Evolutionary conservation across 2,329 filamentous ascomycete species (phyloP), one percentile per base, ranked within the genome.

Genomic region (Colletotrichum tamarilloi): DNA sequence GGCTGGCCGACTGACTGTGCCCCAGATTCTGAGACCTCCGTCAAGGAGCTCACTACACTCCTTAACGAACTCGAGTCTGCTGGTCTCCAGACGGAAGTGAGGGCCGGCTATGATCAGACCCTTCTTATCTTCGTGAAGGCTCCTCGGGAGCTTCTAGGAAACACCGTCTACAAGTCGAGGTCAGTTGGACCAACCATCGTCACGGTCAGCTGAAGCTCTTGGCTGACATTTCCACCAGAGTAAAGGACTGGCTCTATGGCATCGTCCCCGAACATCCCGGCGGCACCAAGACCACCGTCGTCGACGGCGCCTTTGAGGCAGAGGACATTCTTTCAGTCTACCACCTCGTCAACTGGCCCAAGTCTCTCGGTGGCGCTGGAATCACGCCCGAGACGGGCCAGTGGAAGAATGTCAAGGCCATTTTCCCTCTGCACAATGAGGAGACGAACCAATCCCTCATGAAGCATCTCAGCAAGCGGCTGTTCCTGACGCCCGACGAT

Each of bases 221-320:
- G 5, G 28, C 60, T 70, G 16, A 73, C 67, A 14, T 42, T 14
- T 14, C 24, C 58, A 11, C 26, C 71, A 93, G 93, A 77, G 90
- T 94, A 38, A 92, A 91, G 76, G 93, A 95, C 80, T 95, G 92
- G 92, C 86, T 95, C 26, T 90, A 93, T 79, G 92, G 92, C 56
- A 90, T 94, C 74, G 89, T 89, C 56, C 86, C 91, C 58, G 87
- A 87, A 53, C 90, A 93, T 65, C 93, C 93, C 0, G 85, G 86
- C 82, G 74, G 86, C 86, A 76, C 85, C 85, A 81, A 84, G 81
- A 67, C 87, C 88, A 78, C 89, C 84, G 30, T 87, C 86, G 65
- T 86, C 87, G 77, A 90, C 83, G 83, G 79, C 12, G 77, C 76
- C 4, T 85, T 79, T 52, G 91, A 94, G 77, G 89, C 93, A 22